Evolutionary conservation across 768 basidiomycete species (phyloP).

Genomic region (Boletus fagicola): DNA sequence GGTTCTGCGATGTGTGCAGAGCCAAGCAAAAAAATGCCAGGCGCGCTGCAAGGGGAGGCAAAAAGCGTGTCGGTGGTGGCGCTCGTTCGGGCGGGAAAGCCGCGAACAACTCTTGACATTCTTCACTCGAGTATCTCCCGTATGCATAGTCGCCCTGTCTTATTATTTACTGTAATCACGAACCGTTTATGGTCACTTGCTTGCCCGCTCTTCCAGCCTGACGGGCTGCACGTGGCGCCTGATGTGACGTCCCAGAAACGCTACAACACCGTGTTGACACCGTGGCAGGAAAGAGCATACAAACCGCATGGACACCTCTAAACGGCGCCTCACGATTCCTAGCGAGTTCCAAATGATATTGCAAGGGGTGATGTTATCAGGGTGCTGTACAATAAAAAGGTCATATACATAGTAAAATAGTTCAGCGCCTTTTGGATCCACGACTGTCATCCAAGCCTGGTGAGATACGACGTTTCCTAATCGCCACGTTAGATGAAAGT

Average conservation of each 20-base stretch:
- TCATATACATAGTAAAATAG: slow-evolving; percentile 32
- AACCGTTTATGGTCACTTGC: no score
- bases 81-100: slow-evolving; percentile 31
- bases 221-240: no score
- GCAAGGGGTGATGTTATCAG: slow-evolving; percentile 12
- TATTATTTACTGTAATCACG: slow-evolving; percentile 28
- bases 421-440: slow-evolving; percentile 68
- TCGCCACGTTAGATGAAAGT: slow-evolving; percentile 3
- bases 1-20: slow-evolving; percentile 74
- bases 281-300: neutral
- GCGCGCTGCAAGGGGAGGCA: slow-evolving; percentile 52
- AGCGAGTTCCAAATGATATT: neutral
- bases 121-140: slow-evolving; percentile 1
- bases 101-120: slow-evolving; percentile 29
- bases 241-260: neutral
- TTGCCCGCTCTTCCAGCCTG: neutral
- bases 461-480: slow-evolving; percentile 71
- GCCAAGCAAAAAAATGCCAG: slow-evolving; percentile 49
- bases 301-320: neutral
- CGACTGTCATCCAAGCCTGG: slow-evolving; percentile 68
- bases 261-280: neutral
- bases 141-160: slow-evolving; percentile 17
- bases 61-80: slow-evolving; percentile 45
- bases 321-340: neutral
- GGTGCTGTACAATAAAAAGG: slow-evolving; percentile 27